Conservation (phyloP, 2,329 filamentous ascomycete genomes). For the Fusarium falciforme region DNA sequence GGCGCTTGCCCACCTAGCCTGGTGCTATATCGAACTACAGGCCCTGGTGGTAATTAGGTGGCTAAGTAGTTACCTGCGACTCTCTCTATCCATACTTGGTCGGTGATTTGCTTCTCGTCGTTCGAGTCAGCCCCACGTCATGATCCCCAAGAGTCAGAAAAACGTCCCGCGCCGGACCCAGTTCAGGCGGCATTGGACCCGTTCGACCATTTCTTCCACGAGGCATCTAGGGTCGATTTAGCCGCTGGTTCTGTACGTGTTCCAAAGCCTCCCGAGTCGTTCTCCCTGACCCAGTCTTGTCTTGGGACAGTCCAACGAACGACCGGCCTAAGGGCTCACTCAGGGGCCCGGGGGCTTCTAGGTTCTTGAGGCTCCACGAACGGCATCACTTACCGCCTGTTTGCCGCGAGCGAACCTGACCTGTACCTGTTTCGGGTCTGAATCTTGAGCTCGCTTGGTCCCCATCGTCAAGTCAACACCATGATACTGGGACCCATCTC, state of each 20-base stretch:
- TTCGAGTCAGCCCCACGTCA: conserved; percentile 33
- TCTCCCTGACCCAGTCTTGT: background rate
- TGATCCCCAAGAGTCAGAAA: conserved; percentile 8
- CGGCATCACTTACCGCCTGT: conserved; percentile 2
- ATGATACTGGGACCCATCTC: background rate
- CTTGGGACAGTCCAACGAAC: conserved; percentile 4
- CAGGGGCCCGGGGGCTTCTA: background rate
- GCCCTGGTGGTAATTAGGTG: conserved; percentile 15
- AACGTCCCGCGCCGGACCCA: background rate
- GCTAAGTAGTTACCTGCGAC: conserved; percentile 1
- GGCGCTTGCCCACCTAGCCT: conserved; percentile 22
- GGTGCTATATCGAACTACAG: conserved; percentile 25
- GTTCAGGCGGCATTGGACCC: background rate
- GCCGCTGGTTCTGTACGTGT: conserved; percentile 6
- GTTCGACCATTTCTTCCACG: conserved; percentile 17
- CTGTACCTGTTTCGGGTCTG: background rate
- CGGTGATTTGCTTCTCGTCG: conserved; percentile 5
- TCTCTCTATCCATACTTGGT: background rate
- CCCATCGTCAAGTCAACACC: background rate
- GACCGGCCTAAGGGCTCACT: background rate
- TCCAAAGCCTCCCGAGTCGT: conserved; percentile 13
- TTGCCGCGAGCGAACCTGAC: background rate
- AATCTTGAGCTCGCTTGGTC: conserved; percentile 16
- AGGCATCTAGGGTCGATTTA: conserved; percentile 28
- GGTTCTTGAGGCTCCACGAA: conserved; percentile 4